Evolutionary conservation across 192 early-diverging fungal genomes (phyloP).

Genomic region (Coemansia sp.): DNA sequence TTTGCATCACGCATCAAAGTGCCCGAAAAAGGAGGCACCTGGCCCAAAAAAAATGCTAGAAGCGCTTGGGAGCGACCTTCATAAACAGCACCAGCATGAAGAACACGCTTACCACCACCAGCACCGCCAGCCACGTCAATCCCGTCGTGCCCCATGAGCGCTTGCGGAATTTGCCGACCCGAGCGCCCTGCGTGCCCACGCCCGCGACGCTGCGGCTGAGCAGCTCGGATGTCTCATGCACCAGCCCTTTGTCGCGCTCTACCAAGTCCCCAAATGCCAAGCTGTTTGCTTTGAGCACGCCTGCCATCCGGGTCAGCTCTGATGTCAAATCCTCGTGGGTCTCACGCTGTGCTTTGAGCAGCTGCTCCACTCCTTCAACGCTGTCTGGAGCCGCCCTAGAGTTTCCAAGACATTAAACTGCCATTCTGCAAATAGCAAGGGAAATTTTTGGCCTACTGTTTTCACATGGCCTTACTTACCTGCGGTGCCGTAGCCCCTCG

Average conservation of each 20-base stretch:
- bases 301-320: slow-evolving; percentile 46
- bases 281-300: slow-evolving; percentile 46
- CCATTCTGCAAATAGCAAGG: neutral
- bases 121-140: slow-evolving; percentile 45
- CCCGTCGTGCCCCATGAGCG: slow-evolving; percentile 54
- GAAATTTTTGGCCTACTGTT: neutral
- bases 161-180: slow-evolving; percentile 49
- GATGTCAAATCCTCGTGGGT: slow-evolving; percentile 48
- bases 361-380: slow-evolving; percentile 37
- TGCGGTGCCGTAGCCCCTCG: slow-evolving; percentile 41
- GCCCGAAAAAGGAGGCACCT: too few relatives aligned
- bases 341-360: slow-evolving; percentile 43
- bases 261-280: slow-evolving; percentile 44
- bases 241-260: slow-evolving; percentile 41
- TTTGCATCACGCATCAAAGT: too few relatives aligned
- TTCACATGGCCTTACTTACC: slow-evolving; percentile 23
- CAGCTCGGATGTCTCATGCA: slow-evolving; percentile 32
- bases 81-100: slow-evolving; percentile 53
- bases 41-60: slow-evolving; percentile 6
- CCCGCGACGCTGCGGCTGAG: slow-evolving; percentile 34
- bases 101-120: slow-evolving; percentile 45
- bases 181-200: slow-evolving; percentile 33
- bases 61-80: slow-evolving; percentile 52
- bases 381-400: slow-evolving; percentile 34
- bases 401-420: neutral